phyloP scores from a whole-genome alignment of 2,329 filamentous ascomycete genomes.

The Leptoxyphium fumago region DNA sequence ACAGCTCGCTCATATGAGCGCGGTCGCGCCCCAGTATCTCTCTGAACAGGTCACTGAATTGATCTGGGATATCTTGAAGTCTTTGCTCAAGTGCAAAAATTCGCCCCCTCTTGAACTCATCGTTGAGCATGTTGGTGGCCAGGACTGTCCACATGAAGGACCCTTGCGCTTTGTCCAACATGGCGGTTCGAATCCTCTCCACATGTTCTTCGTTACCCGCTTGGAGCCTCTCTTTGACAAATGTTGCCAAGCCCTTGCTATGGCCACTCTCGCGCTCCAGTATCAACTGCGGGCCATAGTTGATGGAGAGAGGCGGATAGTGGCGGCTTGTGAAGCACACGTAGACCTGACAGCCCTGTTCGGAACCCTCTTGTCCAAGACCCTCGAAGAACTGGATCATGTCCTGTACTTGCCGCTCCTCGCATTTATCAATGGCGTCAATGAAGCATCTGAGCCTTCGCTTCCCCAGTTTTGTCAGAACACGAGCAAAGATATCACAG shows the following conservation, averaged over 20 bases:
- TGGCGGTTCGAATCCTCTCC: constrained; percentile 3
- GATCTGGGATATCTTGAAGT: constrained; percentile 26
- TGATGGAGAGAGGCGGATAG: constrained; percentile 32
- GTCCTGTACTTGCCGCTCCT: constrained; percentile 22
- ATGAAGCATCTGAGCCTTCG: constrained; percentile 22
- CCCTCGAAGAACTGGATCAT: constrained; percentile 25
- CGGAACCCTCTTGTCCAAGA: constrained; percentile 8
- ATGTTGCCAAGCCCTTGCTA: constrained; percentile 19
- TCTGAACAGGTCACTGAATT: constrained; percentile 35
- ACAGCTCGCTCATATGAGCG: constrained; percentile 25
- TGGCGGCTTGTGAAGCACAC: constrained; percentile 30
- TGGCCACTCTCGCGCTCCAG: constrained; percentile 24
- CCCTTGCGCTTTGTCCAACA: constrained; percentile 26
- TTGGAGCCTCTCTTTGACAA: constrained; percentile 14
- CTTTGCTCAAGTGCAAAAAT: constrained; percentile 17
- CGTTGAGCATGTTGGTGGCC: constrained; percentile 32
- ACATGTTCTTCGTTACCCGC: background rate
- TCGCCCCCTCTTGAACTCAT: constrained; percentile 21
- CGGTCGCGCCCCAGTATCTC: constrained; percentile 36
- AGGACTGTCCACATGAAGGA: constrained; percentile 34
- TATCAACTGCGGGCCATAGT: constrained; percentile 15
- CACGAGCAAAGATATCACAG: constrained; percentile 13
- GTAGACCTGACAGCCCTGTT: constrained; percentile 6
- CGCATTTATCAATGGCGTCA: constrained; percentile 34
- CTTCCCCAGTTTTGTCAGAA: constrained; percentile 13